A percentile compares a stretch with the other conserved stretches of the same genome.
These are phyloP conservation scores for Taphrina populina DNA, from an alignment of 1,139 yeast species.

Conservation along the genomic window DNA sequence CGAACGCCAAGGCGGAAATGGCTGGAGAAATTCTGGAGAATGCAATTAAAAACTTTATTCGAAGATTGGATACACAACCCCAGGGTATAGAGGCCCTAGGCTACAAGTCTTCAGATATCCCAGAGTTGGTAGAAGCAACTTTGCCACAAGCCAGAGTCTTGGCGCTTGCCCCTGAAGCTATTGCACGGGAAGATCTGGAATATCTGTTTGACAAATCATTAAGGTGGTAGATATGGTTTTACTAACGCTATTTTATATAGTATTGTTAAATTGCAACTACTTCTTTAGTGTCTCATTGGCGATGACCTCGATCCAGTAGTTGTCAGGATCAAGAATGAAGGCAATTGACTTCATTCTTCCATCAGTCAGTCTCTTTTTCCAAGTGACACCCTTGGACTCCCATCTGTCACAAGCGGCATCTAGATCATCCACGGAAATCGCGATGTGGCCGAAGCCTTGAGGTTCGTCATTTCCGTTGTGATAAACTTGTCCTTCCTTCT, in stretches of 20 bases:
- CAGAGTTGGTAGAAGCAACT: slow-evolving; percentile 47
- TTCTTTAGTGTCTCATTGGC: slow-evolving; percentile 38
- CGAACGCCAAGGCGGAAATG: slow-evolving; percentile 46
- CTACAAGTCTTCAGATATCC: slow-evolving; percentile 44
- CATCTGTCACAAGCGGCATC: slow-evolving; percentile 55
- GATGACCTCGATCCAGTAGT: slow-evolving; percentile 64
- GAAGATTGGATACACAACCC: slow-evolving; percentile 47
- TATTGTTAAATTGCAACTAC: not conserved
- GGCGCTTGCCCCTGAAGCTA: slow-evolving; percentile 46
- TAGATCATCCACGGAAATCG: slow-evolving; percentile 68
- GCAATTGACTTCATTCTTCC: slow-evolving; percentile 83
- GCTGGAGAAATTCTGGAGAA: slow-evolving; percentile 49
- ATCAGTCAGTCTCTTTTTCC: slow-evolving; percentile 78
- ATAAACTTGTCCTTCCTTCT: slow-evolving; percentile 65
- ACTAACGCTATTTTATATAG: no score
- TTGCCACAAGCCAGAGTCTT: slow-evolving; percentile 49
- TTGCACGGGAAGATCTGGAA: slow-evolving; percentile 41
- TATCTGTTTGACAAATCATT: slow-evolving; percentile 40
- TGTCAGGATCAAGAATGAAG: slow-evolving; percentile 32
- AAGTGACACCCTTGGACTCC: slow-evolving; percentile 56
- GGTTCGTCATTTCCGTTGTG: slow-evolving; percentile 81
- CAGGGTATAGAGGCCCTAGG: slow-evolving; percentile 47
- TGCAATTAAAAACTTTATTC: slow-evolving; percentile 46
- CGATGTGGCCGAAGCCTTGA: slow-evolving; percentile 84
- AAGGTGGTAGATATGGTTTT: slow-evolving; percentile 28